Evolutionary conservation across 2,329 filamentous ascomycete genomes (phyloP).

Genomic region (Sarocladium oryzae): DNA sequence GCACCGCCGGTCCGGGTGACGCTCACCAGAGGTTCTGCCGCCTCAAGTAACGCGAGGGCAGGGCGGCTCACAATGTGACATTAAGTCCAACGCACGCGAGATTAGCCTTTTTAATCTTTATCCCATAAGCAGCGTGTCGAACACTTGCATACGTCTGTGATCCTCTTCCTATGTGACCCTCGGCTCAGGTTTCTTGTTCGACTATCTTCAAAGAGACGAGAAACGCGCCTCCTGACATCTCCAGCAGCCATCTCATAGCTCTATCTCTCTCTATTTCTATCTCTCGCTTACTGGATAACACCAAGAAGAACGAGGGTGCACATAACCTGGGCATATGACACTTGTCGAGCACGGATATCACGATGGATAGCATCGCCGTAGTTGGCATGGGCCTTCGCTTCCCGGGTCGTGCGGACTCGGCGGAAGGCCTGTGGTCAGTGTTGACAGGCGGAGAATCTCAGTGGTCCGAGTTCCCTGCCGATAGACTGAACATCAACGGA

Average conservation of each 20-base stretch:
- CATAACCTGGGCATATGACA: not conserved
- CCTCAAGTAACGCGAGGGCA: not conserved
- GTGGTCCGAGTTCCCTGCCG: conserved; percentile 35
- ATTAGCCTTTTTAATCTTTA: too few species aligned
- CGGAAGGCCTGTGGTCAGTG: conserved; percentile 39
- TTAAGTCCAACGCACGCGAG: not conserved
- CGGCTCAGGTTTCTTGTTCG: not conserved
- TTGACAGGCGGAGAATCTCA: conserved; percentile 32
- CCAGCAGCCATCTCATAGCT: not conserved
- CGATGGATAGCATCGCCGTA: conserved; percentile 29
- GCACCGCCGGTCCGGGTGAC: too few species aligned
- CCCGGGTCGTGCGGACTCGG: conserved; percentile 34
- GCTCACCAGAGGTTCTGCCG: not conserved
- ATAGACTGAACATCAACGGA: conserved; percentile 38
- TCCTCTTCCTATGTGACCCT: not conserved
- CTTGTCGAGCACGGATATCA: not conserved
- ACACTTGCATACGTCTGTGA: not conserved
- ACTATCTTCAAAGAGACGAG: not conserved
- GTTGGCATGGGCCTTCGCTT: conserved; percentile 42
- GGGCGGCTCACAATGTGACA: not conserved
- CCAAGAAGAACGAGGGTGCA: not conserved
- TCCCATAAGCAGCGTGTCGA: too few species aligned
- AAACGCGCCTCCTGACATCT: too few species aligned
- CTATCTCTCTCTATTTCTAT: not conserved
- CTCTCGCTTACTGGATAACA: not conserved